Evolutionary conservation across 257 asterid genomes (phyloP).

Genomic region (Solanum chaucha): DNA sequence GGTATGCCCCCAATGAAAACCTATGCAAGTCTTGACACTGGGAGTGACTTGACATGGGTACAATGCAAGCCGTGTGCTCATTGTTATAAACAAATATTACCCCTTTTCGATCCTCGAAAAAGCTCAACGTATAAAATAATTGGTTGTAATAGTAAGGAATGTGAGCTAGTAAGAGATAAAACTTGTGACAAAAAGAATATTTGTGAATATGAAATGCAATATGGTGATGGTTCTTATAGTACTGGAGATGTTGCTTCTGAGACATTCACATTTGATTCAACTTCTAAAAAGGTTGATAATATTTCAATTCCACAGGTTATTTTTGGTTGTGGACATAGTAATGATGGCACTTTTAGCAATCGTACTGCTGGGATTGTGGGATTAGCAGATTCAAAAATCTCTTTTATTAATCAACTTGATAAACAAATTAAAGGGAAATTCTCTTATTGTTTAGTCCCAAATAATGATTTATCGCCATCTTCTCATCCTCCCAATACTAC

Average conservation of each 20-base stretch:
- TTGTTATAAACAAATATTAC: conserved; percentile 37
- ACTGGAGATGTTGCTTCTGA: conserved; percentile 35
- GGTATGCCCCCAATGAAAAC: conserved; percentile 46
- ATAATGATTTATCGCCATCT: neutral
- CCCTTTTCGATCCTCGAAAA: conserved; percentile 28
- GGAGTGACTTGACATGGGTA: conserved; percentile 55
- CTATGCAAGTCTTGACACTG: conserved; percentile 44
- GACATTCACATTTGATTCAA: conserved; percentile 23
- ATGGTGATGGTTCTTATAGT: conserved; percentile 30
- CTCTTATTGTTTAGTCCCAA: conserved; percentile 40
- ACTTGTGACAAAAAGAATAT: neutral
- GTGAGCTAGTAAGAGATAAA: neutral
- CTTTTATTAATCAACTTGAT: conserved; percentile 17
- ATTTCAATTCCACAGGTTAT: conserved; percentile 14
- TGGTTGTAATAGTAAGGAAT: conserved; percentile 16
- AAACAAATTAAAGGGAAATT: conserved; percentile 23
- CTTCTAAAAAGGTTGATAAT: neutral
- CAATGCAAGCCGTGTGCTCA: conserved; percentile 42
- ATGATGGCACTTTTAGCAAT: too few relatives aligned
- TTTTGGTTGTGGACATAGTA: conserved; percentile 23
- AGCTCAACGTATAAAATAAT: conserved; percentile 11
- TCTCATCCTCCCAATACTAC: neutral
- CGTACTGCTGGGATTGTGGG: too few relatives aligned
- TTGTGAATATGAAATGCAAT: conserved; percentile 21
- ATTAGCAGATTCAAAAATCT: too few relatives aligned